These are phyloP conservation scores for Phlegmacium glaucopus DNA, from an alignment of 768 basidiomycete species.

Conservation along the genomic window DNA sequence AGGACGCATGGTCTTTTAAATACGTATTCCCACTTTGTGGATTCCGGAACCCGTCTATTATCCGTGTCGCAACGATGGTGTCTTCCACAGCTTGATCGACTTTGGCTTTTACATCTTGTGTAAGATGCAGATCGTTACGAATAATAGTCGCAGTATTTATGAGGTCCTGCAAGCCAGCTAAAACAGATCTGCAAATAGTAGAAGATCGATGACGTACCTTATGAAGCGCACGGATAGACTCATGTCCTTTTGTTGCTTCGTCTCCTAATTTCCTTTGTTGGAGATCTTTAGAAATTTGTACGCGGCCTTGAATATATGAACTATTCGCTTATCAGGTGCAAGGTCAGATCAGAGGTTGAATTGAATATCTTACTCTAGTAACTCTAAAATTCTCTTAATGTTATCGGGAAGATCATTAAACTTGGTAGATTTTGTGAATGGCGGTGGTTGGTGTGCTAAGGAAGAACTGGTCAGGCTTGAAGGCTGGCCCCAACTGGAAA, in stretches of 20 bases:
- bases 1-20: slow-evolving; percentile 76
- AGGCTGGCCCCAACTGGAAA: slow-evolving; percentile 2
- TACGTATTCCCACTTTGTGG: slow-evolving; percentile 68
- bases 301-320: slow-evolving; percentile 68
- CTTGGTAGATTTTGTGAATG: slow-evolving; percentile 60
- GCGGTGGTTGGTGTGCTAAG: slow-evolving; percentile 27
- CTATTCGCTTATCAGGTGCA: slow-evolving; percentile 28
- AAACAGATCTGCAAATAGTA: background rate
- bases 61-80: slow-evolving; percentile 70
- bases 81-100: slow-evolving; percentile 79
- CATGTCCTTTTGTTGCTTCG: slow-evolving; percentile 70
- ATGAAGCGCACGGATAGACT: slow-evolving; percentile 61
- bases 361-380: slow-evolving; percentile 58
- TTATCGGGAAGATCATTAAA: slow-evolving; percentile 82
- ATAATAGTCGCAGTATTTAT: slow-evolving; percentile 58
- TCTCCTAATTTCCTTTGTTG: slow-evolving; percentile 74
- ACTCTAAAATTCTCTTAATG: slow-evolving; percentile 59
- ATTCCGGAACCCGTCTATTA: slow-evolving; percentile 76
- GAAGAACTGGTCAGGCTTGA: slow-evolving; percentile 1
- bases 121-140: slow-evolving; percentile 62
- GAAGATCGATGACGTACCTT: slow-evolving; percentile 42
- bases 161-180: slow-evolving; percentile 49
- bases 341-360: slow-evolving; percentile 6
- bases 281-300: slow-evolving; percentile 78
- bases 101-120: slow-evolving; percentile 69